These are phyloP conservation scores for Cyberlindnera maclurae DNA, from an alignment of 805 yeast species.

Conservation along the genomic window DNA sequence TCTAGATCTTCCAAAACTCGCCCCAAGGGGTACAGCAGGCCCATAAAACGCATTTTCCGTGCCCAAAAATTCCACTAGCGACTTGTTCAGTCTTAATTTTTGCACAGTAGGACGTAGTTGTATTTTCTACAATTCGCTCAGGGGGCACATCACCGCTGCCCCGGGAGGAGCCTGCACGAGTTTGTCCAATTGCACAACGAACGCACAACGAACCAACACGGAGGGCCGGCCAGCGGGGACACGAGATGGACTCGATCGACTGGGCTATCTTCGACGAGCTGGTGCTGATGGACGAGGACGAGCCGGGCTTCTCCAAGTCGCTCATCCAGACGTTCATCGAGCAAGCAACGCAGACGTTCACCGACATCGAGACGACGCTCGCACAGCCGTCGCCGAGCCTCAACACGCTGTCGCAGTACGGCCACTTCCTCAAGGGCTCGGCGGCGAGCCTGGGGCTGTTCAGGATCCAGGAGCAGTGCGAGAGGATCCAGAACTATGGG, in stretches of 20 bases:
- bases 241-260: conserved; percentile 56
- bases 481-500: conserved; percentile 88
- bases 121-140: too few species aligned
- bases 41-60: too few species aligned
- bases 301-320: conserved; percentile 78
- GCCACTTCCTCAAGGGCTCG: conserved; percentile 92
- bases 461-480: conserved; percentile 81
- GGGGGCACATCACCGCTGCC: too few species aligned
- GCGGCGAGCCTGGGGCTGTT: conserved; percentile 89
- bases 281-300: conserved; percentile 94
- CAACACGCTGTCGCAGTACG: conserved; percentile 60
- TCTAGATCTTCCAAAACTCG: too few species aligned
- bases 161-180: too few species aligned
- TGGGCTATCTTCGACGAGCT: conserved; percentile 87
- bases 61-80: too few species aligned
- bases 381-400: conserved; percentile 34
- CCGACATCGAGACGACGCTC: conserved; percentile 48
- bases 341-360: conserved; percentile 78
- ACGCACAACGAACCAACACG: too few species aligned
- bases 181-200: too few species aligned
- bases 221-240: too few species aligned
- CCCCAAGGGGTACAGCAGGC: too few species aligned
- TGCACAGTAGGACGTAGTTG: too few species aligned
- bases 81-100: too few species aligned
- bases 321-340: conserved; percentile 80